Evolutionary conservation across 176 grass and related monocot genomes (phyloP).

Genomic region (Oryza meridionalis): DNA sequence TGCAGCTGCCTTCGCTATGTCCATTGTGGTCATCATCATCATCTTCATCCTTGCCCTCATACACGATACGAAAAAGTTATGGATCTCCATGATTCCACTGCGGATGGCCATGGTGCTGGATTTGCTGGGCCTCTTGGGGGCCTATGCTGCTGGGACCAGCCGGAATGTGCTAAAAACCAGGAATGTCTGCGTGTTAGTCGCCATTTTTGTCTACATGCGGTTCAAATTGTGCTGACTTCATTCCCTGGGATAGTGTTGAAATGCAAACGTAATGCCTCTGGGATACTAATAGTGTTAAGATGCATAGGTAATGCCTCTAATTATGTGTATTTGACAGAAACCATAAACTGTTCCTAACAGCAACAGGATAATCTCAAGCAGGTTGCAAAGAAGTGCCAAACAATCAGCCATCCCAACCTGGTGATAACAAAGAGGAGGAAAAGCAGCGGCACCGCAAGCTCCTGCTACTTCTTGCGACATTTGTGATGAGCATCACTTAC

Average conservation of each 20-base stretch:
- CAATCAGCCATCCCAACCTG: neutral
- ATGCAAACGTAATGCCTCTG: too few species aligned
- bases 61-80: neutral
- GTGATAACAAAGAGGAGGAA: neutral
- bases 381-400: too few species aligned
- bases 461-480: conserved; percentile 29
- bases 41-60: neutral
- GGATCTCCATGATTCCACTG: neutral
- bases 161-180: neutral
- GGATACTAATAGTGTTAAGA: too few species aligned
- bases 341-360: too few species aligned
- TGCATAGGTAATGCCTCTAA: neutral
- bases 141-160: neutral
- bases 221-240: neutral
- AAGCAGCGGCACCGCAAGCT: neutral
- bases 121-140: neutral
- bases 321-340: too few species aligned
- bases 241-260: too few species aligned
- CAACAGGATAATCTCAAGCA: too few species aligned
- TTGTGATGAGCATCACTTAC: conserved; percentile 35
- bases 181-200: neutral
- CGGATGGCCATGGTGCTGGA: neutral
- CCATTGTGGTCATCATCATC: conserved; percentile 9
- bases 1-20: neutral
- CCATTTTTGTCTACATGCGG: neutral